Percentiles rank a stretch among this genome's conserved stretches.
Conservation (phyloP, 2,329 filamentous ascomycete genomes). For the Allantophomopsis lycopodina region DNA sequence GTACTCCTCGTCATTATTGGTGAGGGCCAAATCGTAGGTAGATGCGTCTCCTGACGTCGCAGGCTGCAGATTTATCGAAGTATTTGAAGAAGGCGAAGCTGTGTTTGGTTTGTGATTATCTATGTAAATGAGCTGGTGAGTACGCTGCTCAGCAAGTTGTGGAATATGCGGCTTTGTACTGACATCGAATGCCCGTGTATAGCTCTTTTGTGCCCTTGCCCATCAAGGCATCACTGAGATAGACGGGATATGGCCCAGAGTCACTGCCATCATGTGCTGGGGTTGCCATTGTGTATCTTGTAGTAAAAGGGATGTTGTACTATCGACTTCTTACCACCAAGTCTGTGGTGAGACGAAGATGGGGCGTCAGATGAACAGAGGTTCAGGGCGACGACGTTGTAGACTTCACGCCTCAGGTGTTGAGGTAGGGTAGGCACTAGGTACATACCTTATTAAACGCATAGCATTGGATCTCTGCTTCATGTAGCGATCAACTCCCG, state of each 20-base stretch:
- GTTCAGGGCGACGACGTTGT: too few species aligned
- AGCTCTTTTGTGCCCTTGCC: conserved; percentile 41
- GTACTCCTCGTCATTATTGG: conserved; percentile 40
- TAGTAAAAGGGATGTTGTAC: too few species aligned
- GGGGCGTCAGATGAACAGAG: too few species aligned
- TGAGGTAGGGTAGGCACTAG: too few species aligned
- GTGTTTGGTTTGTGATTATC: conserved; percentile 48
- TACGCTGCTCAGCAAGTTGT: neutral
- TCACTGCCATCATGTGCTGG: too few species aligned
- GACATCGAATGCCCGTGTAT: conserved; percentile 48
- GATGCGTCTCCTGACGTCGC: conserved; percentile 20
- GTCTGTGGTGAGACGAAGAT: too few species aligned
- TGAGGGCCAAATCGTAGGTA: conserved; percentile 35
- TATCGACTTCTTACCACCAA: too few species aligned
- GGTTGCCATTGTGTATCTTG: too few species aligned
- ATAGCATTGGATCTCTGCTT: too few species aligned
- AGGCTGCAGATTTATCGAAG: conserved; percentile 34
- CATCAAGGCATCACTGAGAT: conserved; percentile 47
- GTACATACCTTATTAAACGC: too few species aligned
- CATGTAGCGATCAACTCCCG: too few species aligned
- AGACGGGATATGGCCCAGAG: conserved; percentile 34
- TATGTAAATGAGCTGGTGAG: conserved; percentile 15
- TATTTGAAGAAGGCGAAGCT: conserved; percentile 28
- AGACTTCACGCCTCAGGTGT: too few species aligned
- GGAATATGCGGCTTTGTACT: conserved; percentile 9